Evolutionary conservation across 345 rosid genomes (phyloP).

Genomic region (Viola odorata): DNA sequence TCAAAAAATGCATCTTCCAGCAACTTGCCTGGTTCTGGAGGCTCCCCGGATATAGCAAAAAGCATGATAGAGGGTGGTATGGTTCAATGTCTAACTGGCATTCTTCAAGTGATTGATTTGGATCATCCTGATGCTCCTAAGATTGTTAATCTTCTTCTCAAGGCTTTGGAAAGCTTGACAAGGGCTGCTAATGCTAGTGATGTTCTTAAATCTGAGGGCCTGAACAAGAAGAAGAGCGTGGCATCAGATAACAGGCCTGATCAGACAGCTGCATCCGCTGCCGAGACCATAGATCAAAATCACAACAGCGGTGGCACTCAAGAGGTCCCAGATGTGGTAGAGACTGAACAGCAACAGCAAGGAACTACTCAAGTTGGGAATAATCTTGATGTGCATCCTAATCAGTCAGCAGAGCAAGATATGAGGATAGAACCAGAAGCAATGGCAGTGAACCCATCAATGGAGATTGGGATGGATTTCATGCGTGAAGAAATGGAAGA

Average conservation of each 20-base stretch:
- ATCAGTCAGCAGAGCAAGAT: constrained; percentile 50
- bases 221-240: constrained; percentile 49
- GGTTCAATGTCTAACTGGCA: constrained; percentile 65
- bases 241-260: constrained; percentile 45
- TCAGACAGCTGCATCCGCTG: constrained; percentile 38
- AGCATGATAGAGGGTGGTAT: constrained; percentile 93
- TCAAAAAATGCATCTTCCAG: constrained; percentile 80
- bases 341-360: constrained; percentile 42
- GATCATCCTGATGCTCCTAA: constrained; percentile 98
- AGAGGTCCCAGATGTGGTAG: constrained; percentile 40
- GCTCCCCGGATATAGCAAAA: constrained; percentile 89
- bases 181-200: constrained; percentile 90
- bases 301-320: constrained; percentile 41
- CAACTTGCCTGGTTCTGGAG: constrained; percentile 77
- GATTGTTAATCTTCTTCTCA: constrained; percentile 73
- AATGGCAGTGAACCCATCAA: constrained; percentile 39
- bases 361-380: constrained; percentile 45
- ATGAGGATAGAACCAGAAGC: constrained; percentile 68
- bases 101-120: constrained; percentile 82
- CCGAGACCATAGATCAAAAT: constrained; percentile 40
- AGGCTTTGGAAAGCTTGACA: constrained; percentile 79
- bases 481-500: constrained; percentile 78
- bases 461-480: constrained; percentile 75
- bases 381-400: constrained; percentile 38
- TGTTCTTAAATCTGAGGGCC: constrained; percentile 53